These are phyloP conservation scores for Eimeria mitis DNA, from an alignment of 169 alveolate species.

Conservation along the genomic window DNA sequence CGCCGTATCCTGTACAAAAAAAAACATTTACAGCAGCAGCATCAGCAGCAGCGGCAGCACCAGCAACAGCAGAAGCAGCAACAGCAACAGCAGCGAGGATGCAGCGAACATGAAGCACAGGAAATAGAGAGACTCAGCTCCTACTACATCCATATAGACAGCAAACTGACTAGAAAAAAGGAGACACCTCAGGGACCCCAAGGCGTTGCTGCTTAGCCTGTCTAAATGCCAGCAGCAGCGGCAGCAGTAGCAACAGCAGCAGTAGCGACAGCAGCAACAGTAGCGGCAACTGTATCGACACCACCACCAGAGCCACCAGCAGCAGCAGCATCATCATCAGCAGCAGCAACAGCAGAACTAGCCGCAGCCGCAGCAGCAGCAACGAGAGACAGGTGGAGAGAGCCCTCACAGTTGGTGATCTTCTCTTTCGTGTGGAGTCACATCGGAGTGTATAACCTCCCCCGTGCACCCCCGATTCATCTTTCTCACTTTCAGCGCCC, in stretches of 20 bases:
- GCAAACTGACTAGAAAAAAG: too few relatives aligned
- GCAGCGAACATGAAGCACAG: neutral
- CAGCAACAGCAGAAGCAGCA: conserved; percentile 28
- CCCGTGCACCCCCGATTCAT: too few relatives aligned
- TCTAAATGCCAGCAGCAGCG: too few relatives aligned
- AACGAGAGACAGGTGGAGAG: neutral
- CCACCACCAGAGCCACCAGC: too few relatives aligned
- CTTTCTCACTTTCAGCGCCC: too few relatives aligned
- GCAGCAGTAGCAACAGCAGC: too few relatives aligned
- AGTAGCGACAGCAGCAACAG: too few relatives aligned
- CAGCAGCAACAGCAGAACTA: conserved; percentile 11
- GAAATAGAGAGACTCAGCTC: too few relatives aligned
- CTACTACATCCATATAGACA: too few relatives aligned
- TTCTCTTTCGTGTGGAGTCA: neutral
- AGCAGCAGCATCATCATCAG: neutral
- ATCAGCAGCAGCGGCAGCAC: conserved; percentile 20
- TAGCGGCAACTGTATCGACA: too few relatives aligned
- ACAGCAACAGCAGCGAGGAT: neutral
- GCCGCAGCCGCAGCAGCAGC: neutral
- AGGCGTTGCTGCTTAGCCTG: too few relatives aligned
- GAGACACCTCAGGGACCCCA: too few relatives aligned
- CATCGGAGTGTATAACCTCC: neutral
- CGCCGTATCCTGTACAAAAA: neutral
- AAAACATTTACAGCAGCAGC: neutral
- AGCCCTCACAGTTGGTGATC: neutral